Evolutionary conservation across 2,329 filamentous ascomycete genomes (phyloP).

Genomic region (Botrytis squamosa): DNA sequence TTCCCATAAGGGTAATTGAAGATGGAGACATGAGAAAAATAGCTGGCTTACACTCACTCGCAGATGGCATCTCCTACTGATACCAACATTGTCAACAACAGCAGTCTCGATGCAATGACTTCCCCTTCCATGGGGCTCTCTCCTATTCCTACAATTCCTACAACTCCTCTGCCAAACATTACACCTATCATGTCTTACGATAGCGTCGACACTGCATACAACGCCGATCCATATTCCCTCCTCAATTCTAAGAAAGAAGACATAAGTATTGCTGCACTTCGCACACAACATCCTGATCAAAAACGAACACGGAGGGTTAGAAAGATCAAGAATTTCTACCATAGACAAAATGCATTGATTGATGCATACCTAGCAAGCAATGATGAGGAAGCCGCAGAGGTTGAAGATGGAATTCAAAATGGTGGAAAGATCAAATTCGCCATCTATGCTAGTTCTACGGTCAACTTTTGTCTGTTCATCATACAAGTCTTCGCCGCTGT

Average conservation of each 20-base stretch:
- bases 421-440: conserved; percentile 39
- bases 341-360: conserved; percentile 49
- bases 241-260: conserved; percentile 37
- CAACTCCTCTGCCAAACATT: not conserved
- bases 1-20: not conserved
- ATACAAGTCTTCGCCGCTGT: conserved; percentile 89
- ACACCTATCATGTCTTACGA: conserved; percentile 2
- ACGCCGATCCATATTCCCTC: conserved; percentile 41
- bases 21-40: not conserved
- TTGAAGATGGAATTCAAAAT: conserved; percentile 46
- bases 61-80: conserved; percentile 5
- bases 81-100: not conserved
- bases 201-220: conserved; percentile 7
- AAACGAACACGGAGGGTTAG: conserved; percentile 39
- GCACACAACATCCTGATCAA: conserved; percentile 47
- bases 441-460: conserved; percentile 67
- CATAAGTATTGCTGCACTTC: conserved; percentile 46
- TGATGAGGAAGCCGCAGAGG: conserved; percentile 53
- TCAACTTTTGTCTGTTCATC: conserved; percentile 74
- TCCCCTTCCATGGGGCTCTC: not conserved
- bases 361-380: conserved; percentile 54
- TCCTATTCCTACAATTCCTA: not conserved
- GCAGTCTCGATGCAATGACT: not conserved
- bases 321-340: conserved; percentile 49
- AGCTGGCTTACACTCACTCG: not conserved